Evolutionary conservation across 495 filamentous ascomycete genomes (phyloP).

Genomic region (Xylaria palmicola): DNA sequence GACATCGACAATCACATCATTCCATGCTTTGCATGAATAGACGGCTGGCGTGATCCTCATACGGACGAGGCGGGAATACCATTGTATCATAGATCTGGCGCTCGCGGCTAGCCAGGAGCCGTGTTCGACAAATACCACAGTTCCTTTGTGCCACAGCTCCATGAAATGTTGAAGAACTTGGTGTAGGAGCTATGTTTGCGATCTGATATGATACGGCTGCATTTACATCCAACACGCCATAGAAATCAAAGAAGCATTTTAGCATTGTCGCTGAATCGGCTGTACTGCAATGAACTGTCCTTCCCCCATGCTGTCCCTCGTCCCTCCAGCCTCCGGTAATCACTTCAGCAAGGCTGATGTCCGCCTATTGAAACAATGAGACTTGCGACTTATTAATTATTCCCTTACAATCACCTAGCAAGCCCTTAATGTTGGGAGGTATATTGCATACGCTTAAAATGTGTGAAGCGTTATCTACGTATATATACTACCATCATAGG

Average conservation of each 20-base stretch:
- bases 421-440: too few relatives aligned
- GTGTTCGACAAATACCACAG: constrained; percentile 17
- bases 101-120: constrained; percentile 20
- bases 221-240: not conserved
- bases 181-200: not conserved
- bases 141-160: constrained; percentile 8
- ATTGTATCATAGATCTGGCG: constrained; percentile 31
- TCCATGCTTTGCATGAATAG: constrained; percentile 21
- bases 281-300: too few relatives aligned
- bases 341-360: too few relatives aligned
- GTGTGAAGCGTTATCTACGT: too few relatives aligned
- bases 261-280: not conserved
- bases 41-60: constrained; percentile 22
- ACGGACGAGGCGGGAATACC: constrained; percentile 19
- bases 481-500: too few relatives aligned
- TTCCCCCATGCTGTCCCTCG: too few relatives aligned
- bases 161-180: not conserved
- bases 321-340: too few relatives aligned
- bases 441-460: too few relatives aligned
- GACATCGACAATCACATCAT: constrained; percentile 6
- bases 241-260: not conserved
- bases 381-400: too few relatives aligned
- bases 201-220: not conserved
- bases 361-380: too few relatives aligned
- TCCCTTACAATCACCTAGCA: too few relatives aligned